These are phyloP conservation scores for Domatiomyces catenatus DNA, from an alignment of 2,329 filamentous ascomycete species.

Conservation along the genomic window DNA sequence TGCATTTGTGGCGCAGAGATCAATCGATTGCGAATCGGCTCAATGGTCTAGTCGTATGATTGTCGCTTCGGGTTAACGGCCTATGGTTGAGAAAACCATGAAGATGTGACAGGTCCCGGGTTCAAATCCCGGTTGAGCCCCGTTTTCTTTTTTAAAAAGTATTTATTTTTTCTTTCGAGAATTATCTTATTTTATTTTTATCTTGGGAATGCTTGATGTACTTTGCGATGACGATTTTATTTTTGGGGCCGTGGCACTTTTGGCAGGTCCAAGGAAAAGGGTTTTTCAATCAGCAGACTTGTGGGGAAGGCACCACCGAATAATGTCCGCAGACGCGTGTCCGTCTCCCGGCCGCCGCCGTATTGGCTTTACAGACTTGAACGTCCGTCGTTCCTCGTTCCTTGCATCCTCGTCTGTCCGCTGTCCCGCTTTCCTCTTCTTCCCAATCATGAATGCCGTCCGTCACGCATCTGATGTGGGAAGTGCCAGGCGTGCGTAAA, in stretches of 20 bases:
- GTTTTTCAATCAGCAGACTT: not conserved
- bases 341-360: not conserved
- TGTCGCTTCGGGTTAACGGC: constrained; percentile 24
- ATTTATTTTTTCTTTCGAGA: not conserved
- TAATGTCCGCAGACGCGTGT: not conserved
- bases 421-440: not conserved
- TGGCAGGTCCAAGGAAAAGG: too few relatives aligned
- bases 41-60: constrained; percentile 28
- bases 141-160: constrained; percentile 5
- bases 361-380: not conserved
- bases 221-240: too few relatives aligned
- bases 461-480: constrained; percentile 10
- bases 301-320: not conserved
- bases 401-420: too few relatives aligned
- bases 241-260: too few relatives aligned
- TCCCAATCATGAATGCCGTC: constrained; percentile 7
- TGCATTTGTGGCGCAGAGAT: constrained; percentile 9
- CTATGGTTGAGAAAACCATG: constrained; percentile 16
- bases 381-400: not conserved
- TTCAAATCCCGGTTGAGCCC: constrained; percentile 26
- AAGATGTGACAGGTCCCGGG: constrained; percentile 25
- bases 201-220: too few relatives aligned
- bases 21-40: constrained; percentile 6
- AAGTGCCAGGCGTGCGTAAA: constrained; percentile 9
- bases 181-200: not conserved